These are phyloP conservation scores for Pseudofabraea citricarpa DNA, from an alignment of 2,329 filamentous ascomycete species.

Conservation along the genomic window DNA sequence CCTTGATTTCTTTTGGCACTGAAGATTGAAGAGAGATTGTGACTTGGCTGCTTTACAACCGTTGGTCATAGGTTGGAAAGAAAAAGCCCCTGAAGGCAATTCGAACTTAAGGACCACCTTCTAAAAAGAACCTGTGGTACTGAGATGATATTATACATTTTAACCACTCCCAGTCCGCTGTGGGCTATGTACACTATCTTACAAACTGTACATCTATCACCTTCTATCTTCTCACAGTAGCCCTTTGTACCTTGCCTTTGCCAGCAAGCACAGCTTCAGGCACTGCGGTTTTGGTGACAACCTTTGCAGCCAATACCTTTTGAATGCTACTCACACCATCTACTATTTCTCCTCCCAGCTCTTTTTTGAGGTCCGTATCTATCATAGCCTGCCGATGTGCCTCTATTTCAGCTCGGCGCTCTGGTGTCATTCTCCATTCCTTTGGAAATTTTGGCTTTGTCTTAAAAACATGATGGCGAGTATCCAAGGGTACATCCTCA, in stretches of 20 bases:
- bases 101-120: no score
- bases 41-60: no score
- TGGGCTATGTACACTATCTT: conserved; percentile 17
- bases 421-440: conserved; percentile 73
- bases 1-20: no score
- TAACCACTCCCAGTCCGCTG: not conserved
- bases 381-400: conserved; percentile 48
- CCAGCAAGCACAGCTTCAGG: conserved; percentile 22
- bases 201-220: conserved; percentile 10
- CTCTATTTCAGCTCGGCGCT: conserved; percentile 63
- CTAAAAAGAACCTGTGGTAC: no score
- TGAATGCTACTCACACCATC: conserved; percentile 49
- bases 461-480: conserved; percentile 75
- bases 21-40: no score
- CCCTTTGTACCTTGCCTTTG: conserved; percentile 15
- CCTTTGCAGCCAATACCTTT: conserved; percentile 26
- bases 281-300: conserved; percentile 13
- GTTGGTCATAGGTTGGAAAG: no score
- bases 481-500: conserved; percentile 83
- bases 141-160: no score
- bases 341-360: conserved; percentile 51
- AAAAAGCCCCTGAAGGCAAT: no score
- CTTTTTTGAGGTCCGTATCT: conserved; percentile 49
- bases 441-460: conserved; percentile 67
- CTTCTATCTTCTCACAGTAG: conserved; percentile 19